These are phyloP conservation scores for Cladosporium oxysporum DNA, from an alignment of 2,329 filamentous ascomycete genomes.

Conservation along the genomic window DNA sequence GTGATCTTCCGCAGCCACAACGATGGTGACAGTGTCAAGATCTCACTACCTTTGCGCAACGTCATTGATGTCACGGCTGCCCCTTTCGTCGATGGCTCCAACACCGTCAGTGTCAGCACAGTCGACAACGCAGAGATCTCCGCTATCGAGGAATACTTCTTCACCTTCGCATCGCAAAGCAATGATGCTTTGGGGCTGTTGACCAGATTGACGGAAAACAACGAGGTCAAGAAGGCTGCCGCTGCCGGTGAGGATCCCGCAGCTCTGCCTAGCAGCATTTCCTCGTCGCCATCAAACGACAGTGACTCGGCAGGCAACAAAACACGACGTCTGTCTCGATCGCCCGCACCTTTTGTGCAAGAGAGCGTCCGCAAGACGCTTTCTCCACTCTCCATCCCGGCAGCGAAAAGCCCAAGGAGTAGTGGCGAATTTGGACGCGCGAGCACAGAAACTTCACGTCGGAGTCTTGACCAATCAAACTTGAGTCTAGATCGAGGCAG, in stretches of 20 bases:
- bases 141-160: slow-evolving; percentile 97
- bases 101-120: slow-evolving; percentile 85
- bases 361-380: slow-evolving; percentile 48
- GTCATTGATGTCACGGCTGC: slow-evolving; percentile 92
- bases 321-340: slow-evolving; percentile 23
- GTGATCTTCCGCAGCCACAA: slow-evolving; percentile 96
- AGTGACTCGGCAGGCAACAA: background rate
- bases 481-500: slow-evolving; percentile 43
- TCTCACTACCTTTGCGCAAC: slow-evolving; percentile 84
- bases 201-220: slow-evolving; percentile 69
- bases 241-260: background rate
- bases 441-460: slow-evolving; percentile 39
- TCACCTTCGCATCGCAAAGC: slow-evolving; percentile 88
- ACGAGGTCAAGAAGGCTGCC: slow-evolving; percentile 40
- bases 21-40: slow-evolving; percentile 95
- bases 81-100: slow-evolving; percentile 81
- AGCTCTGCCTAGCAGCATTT: background rate
- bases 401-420: slow-evolving; percentile 41
- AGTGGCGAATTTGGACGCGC: slow-evolving; percentile 48
- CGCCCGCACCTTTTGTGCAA: slow-evolving; percentile 34
- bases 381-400: slow-evolving; percentile 41
- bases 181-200: slow-evolving; percentile 80
- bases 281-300: background rate
- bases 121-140: slow-evolving; percentile 93
- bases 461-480: slow-evolving; percentile 37